phyloP scores from a whole-genome alignment of 345 rosid species.

The Melaleuca quinquenervia region DNA sequence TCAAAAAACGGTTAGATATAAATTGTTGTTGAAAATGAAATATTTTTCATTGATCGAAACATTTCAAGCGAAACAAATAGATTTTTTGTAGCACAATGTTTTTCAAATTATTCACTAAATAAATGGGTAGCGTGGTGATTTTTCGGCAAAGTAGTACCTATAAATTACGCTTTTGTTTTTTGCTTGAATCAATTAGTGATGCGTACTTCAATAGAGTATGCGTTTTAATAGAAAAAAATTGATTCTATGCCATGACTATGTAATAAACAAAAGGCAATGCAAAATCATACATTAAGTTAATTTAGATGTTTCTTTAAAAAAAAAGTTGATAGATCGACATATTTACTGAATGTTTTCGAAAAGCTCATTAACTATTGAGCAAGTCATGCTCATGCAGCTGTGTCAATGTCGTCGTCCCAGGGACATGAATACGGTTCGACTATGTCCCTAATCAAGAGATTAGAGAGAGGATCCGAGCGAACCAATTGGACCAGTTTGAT shows the following conservation, averaged over 20 bases:
- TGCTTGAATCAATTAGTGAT: background rate
- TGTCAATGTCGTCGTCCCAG: background rate
- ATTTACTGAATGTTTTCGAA: background rate
- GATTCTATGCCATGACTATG: background rate
- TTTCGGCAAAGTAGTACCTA: background rate
- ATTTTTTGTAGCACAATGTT: rapidly evolving
- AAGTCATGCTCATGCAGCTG: background rate
- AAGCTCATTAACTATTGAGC: background rate
- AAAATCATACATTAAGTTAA: background rate
- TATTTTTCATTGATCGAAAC: background rate
- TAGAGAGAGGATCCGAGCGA: background rate
- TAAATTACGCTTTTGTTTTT: rapidly evolving
- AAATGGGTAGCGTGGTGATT: rapidly evolving
- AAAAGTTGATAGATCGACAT: background rate
- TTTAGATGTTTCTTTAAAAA: background rate
- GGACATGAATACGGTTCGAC: background rate
- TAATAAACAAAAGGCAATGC: background rate
- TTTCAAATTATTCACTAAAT: background rate
- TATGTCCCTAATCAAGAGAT: background rate
- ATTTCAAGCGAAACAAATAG: rapidly evolving
- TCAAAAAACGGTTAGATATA: background rate
- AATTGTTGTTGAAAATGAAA: background rate
- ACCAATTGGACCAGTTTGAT: background rate
- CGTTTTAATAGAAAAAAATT: background rate
- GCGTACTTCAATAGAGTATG: background rate